Percentiles rank a stretch among this genome's conserved stretches.
Evolutionary conservation across 2,329 filamentous ascomycete species (phyloP).

Genomic region (Pseudogymnoascus sp.): DNA sequence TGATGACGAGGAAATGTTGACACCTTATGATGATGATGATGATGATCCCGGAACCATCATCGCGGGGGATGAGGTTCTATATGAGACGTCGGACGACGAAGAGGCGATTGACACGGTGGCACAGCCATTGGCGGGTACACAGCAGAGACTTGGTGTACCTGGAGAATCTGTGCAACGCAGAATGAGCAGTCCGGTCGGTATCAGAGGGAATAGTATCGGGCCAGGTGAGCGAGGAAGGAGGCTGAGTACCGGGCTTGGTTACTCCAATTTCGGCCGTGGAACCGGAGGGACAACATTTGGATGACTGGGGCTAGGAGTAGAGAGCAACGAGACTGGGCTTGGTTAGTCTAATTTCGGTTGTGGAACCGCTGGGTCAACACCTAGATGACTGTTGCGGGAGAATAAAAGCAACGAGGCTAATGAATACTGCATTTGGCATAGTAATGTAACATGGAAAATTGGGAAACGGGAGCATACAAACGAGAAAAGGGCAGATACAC

Average conservation of each 20-base stretch:
- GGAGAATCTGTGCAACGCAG: conserved; percentile 14
- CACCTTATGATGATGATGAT: conserved; percentile 13
- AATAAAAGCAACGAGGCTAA: not conserved
- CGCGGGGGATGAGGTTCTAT: conserved; percentile 16
- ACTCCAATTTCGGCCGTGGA: conserved; percentile 24
- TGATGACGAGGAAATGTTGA: conserved; percentile 16
- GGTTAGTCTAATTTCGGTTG: conserved; percentile 23
- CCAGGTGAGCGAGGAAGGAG: conserved; percentile 23
- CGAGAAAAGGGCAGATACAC: not conserved
- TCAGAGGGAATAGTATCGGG: conserved; percentile 23
- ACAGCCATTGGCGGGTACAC: conserved; percentile 11
- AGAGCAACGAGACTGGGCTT: conserved; percentile 19
- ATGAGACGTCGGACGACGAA: conserved; percentile 17
- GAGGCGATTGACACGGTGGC: conserved; percentile 19
- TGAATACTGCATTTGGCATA: not conserved
- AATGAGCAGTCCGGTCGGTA: conserved; percentile 25
- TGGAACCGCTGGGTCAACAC: conserved; percentile 25
- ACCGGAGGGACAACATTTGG: conserved; percentile 25
- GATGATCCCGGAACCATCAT: conserved; percentile 17
- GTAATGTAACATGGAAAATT: conserved; percentile 1
- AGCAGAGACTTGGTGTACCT: conserved; percentile 3
- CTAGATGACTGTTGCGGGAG: conserved; percentile 9
- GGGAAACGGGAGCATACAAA: not conserved
- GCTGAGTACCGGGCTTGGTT: conserved; percentile 27
- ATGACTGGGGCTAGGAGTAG: not conserved